Conservation (phyloP, 2,329 filamentous ascomycete genomes). For the Orbilia javanica region DNA sequence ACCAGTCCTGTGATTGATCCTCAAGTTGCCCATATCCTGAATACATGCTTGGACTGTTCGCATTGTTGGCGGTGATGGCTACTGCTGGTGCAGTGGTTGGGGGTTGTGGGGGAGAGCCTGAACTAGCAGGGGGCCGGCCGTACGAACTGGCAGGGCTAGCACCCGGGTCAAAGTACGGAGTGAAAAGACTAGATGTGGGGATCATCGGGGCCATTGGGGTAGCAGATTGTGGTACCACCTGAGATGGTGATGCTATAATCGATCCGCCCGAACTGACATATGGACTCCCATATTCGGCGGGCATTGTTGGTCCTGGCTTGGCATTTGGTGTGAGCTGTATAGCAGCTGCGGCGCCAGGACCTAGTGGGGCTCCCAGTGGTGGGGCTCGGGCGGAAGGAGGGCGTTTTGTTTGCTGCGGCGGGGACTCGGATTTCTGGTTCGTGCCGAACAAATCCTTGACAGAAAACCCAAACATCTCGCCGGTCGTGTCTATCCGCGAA, state of each 20-base stretch:
- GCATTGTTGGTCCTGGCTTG: slow-evolving; percentile 1
- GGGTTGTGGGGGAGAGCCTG: slow-evolving; percentile 61
- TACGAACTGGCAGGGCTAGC: slow-evolving; percentile 37
- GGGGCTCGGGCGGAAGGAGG: slow-evolving; percentile 18
- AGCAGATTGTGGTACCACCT: slow-evolving; percentile 26
- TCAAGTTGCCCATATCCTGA: slow-evolving; percentile 61
- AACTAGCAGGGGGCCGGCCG: slow-evolving; percentile 7
- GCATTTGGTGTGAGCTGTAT: slow-evolving; percentile 19
- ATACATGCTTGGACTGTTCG: slow-evolving; percentile 58
- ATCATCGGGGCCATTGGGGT: slow-evolving; percentile 8
- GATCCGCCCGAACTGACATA: slow-evolving; percentile 18
- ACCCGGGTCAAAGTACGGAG: slow-evolving; percentile 54
- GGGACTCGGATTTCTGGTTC: slow-evolving; percentile 36
- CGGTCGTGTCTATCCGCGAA: slow-evolving; percentile 75
- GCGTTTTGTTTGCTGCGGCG: slow-evolving; percentile 21
- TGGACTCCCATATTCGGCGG: slow-evolving; percentile 41
- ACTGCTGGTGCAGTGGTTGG: slow-evolving; percentile 37
- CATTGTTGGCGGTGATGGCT: slow-evolving; percentile 27
- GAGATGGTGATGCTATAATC: slow-evolving; percentile 32
- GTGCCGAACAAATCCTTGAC: slow-evolving; percentile 53
- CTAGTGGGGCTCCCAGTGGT: slow-evolving; percentile 33
- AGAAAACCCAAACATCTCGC: slow-evolving; percentile 60
- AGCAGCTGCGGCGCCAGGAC: slow-evolving; percentile 12
- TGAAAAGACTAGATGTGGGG: slow-evolving; percentile 44
- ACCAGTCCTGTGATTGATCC: slow-evolving; percentile 72